phyloP scores from a whole-genome alignment of 169 alveolate species.

The Plasmodium gaboni region DNA sequence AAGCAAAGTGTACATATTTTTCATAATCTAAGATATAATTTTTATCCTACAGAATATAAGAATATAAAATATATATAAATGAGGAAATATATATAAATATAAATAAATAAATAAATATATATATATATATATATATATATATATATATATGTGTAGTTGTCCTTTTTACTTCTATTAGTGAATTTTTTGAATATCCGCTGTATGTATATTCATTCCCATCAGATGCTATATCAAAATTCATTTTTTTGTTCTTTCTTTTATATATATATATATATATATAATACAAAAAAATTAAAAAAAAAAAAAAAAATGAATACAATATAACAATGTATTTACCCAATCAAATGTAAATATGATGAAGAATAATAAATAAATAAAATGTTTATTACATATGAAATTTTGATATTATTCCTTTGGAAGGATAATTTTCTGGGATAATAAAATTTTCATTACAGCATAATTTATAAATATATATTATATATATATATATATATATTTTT shows the following conservation, averaged over 20 bases:
- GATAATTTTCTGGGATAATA: too few species aligned
- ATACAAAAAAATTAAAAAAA: not conserved
- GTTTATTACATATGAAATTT: too few species aligned
- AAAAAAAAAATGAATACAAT: not conserved
- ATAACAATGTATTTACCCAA: too few species aligned
- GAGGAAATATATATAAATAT: not conserved
- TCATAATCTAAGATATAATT: conserved; percentile 73
- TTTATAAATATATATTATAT: too few species aligned
- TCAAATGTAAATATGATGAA: too few species aligned
- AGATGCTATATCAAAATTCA: conserved; percentile 67
- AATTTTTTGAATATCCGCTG: conserved; percentile 75
- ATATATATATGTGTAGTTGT: not conserved
- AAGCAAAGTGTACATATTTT: conserved; percentile 72
- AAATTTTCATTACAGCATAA: too few species aligned
- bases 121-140: not conserved
- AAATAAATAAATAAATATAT: not conserved
- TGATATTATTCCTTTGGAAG: too few species aligned
- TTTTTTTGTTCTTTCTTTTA: not conserved
- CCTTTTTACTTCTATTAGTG: conserved; percentile 61
- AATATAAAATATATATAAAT: not conserved
- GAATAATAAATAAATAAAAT: too few species aligned
- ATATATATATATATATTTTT: too few species aligned
- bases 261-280: not conserved
- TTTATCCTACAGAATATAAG: conserved; percentile 41
- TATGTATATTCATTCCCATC: conserved; percentile 76